phyloP scores from a whole-genome alignment of 2,329 filamentous ascomycete genomes.

The Emericellopsis cladophorae region DNA sequence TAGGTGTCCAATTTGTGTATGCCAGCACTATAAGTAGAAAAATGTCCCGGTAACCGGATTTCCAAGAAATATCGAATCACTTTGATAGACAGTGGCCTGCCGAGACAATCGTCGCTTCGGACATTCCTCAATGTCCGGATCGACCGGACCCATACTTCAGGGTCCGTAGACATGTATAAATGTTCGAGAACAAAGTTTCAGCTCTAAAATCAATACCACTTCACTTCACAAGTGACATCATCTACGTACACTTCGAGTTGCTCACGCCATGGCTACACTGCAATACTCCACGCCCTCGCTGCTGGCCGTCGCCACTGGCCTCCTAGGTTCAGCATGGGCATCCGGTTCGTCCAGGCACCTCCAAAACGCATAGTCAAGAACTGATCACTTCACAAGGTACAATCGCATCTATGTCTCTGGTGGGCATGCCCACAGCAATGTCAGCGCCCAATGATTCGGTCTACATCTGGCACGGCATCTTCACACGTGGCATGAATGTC shows the following conservation, averaged over 20 bases:
- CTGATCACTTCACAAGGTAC: constrained; percentile 13
- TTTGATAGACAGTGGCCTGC: no score
- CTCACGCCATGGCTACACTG: constrained; percentile 2
- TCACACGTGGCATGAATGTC: constrained; percentile 18
- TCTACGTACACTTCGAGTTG: not conserved
- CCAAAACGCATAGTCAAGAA: not conserved
- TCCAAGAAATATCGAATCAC: no score
- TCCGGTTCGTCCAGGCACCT: constrained; percentile 13
- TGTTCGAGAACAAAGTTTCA: no score
- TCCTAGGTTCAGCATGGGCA: constrained; percentile 22
- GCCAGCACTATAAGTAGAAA: no score
- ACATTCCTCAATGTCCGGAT: no score
- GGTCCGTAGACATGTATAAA: no score
- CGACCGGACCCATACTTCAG: no score
- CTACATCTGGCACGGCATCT: constrained; percentile 23
- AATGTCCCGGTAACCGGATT: no score
- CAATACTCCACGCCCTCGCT: constrained; percentile 12
- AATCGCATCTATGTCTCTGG: constrained; percentile 21
- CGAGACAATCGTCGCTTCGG: no score
- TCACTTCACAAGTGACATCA: not conserved
- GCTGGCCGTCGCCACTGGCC: constrained; percentile 21
- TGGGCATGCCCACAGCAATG: constrained; percentile 17
- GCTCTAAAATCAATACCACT: no score
- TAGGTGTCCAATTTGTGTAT: no score
- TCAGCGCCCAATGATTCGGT: constrained; percentile 15